A percentile compares a stretch with the other conserved stretches of the same genome.
phyloP scores from a whole-genome alignment of 2,329 filamentous ascomycete species.

The Aspergillus cejpii region DNA sequence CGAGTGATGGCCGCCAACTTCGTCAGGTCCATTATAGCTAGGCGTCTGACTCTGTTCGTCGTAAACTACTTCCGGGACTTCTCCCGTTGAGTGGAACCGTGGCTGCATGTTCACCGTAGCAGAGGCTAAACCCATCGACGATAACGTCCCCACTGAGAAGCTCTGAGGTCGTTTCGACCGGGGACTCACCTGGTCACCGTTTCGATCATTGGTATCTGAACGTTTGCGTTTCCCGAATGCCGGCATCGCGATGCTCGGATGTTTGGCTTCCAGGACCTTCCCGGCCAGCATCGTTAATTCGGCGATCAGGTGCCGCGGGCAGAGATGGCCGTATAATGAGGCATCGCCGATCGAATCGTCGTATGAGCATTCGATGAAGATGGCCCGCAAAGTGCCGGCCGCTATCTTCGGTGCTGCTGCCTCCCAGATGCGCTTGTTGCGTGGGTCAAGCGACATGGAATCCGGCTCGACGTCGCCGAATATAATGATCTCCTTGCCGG shows the following conservation, averaged over 20 bases:
- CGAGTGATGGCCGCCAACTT: conserved; percentile 4
- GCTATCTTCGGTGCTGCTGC: conserved; percentile 82
- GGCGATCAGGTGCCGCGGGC: conserved; percentile 71
- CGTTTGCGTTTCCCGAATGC: conserved; percentile 42
- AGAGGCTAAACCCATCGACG: not conserved
- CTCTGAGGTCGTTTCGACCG: conserved; percentile 20
- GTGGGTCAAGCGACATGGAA: conserved; percentile 69
- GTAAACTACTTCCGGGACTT: not conserved
- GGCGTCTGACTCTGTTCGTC: not conserved
- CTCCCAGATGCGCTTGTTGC: conserved; percentile 77
- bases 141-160: not conserved
- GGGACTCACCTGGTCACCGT: conserved; percentile 23
- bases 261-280: conserved; percentile 56
- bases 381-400: conserved; percentile 62
- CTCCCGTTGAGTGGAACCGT: conserved; percentile 4
- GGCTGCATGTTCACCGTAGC: conserved; percentile 1
- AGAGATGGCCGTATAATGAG: conserved; percentile 80
- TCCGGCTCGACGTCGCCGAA: conserved; percentile 97
- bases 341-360: conserved; percentile 71
- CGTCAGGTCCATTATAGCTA: conserved; percentile 3
- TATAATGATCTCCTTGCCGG: conserved; percentile 72
- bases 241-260: conserved; percentile 23
- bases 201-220: conserved; percentile 11
- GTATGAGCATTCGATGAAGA: conserved; percentile 96
- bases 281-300: conserved; percentile 67